Evolutionary conservation across 2,329 filamentous ascomycete genomes (phyloP).

Genomic region (Apiospora marii): DNA sequence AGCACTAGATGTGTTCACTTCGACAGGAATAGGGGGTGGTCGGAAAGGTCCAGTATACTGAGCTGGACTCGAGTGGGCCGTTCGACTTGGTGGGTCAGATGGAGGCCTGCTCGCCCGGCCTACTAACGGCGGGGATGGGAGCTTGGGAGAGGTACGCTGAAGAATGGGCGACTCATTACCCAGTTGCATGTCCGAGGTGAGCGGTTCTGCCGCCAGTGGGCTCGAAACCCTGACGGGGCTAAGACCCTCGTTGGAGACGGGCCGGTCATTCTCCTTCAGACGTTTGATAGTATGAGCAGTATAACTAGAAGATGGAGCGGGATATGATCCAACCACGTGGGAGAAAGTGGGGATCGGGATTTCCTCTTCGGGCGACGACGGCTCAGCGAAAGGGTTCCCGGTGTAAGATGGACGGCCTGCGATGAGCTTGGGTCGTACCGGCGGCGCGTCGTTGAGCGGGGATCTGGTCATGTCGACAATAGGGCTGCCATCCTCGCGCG

Average conservation of each 20-base stretch:
- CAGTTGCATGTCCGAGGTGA: conserved; percentile 23
- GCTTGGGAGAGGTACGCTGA: background rate
- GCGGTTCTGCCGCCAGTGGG: conserved; percentile 35
- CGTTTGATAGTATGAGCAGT: conserved; percentile 44
- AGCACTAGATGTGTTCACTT: conserved; percentile 8
- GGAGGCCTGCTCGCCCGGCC: conserved; percentile 31
- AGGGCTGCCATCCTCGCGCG: conserved; percentile 35
- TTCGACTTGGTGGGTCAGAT: conserved; percentile 29
- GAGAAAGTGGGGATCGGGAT: conserved; percentile 41
- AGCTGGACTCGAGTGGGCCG: conserved; percentile 38
- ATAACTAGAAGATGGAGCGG: conserved; percentile 43
- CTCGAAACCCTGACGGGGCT: conserved; percentile 39
- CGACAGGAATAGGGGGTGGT: conserved; percentile 39
- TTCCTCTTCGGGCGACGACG: conserved; percentile 37
- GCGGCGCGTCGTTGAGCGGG: background rate
- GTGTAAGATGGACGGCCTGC: conserved; percentile 46
- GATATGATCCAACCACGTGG: conserved; percentile 35
- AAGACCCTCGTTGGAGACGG: conserved; percentile 39
- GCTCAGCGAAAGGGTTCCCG: conserved; percentile 38
- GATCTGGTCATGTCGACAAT: background rate
- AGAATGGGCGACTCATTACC: background rate
- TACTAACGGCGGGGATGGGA: background rate
- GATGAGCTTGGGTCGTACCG: conserved; percentile 40
- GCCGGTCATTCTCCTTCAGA: conserved; percentile 39
- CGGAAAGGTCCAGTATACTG: conserved; percentile 37